A percentile compares a stretch with the other conserved stretches of the same genome.
These are phyloP conservation scores for Colletotrichum sp. DNA, from an alignment of 2,329 filamentous ascomycete species.

Conservation along the genomic window DNA sequence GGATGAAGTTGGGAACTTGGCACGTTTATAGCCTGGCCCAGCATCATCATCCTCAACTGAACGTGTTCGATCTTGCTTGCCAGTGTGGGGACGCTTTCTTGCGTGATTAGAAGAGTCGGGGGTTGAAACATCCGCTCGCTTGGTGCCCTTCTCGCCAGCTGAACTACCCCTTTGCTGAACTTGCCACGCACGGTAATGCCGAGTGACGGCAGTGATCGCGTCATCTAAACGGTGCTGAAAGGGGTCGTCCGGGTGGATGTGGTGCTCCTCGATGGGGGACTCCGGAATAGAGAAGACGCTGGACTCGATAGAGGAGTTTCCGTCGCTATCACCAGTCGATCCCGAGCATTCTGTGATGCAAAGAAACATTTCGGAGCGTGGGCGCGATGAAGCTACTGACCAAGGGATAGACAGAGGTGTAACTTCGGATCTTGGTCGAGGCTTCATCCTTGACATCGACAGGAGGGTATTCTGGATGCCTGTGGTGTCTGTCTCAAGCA, in stretches of 20 bases:
- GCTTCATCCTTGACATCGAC: neutral
- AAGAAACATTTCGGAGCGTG: neutral
- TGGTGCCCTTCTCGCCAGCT: neutral
- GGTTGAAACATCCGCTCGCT: neutral
- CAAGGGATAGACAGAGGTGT: neutral
- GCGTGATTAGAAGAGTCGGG: neutral
- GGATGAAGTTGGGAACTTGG: neutral
- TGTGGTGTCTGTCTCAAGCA: neutral
- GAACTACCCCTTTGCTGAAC: neutral
- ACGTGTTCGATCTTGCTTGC: neutral
- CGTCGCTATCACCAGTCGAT: neutral
- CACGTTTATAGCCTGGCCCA: neutral
- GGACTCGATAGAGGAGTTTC: neutral
- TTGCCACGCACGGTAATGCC: neutral
- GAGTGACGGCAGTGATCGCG: neutral
- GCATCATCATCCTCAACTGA: neutral
- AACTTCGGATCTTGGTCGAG: neutral
- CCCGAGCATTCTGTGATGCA: neutral
- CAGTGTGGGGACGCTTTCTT: neutral
- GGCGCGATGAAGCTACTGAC: neutral
- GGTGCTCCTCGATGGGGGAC: neutral
- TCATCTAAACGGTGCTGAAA: neutral
- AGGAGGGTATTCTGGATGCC: neutral
- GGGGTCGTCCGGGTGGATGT: neutral
- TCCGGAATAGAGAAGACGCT: constrained; percentile 3